These are phyloP conservation scores for Pulicaria dysenterica DNA, from an alignment of 129 eudicot genomes.

Conservation along the genomic window DNA sequence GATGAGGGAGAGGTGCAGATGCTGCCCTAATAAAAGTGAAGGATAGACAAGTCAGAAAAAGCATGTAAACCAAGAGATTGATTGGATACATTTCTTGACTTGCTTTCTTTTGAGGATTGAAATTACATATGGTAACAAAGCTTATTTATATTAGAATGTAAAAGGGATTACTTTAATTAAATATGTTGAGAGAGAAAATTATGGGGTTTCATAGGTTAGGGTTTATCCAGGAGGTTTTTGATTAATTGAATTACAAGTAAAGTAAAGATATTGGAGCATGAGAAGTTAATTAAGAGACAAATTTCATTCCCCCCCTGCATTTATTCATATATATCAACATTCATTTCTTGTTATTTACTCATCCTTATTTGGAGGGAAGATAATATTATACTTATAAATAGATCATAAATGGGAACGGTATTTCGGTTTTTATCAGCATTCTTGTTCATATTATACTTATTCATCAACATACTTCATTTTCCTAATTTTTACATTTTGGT, in stretches of 20 bases:
- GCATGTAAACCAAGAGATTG: conserved; percentile 23
- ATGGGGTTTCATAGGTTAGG: conserved; percentile 22
- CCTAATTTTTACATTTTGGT: neutral
- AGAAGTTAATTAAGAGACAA: conserved; percentile 31
- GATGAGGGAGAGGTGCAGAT: conserved; percentile 58
- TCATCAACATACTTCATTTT: too few species aligned
- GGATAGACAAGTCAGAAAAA: conserved; percentile 22
- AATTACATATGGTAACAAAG: conserved; percentile 21
- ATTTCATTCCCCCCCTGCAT: conserved; percentile 1
- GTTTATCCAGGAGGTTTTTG: conserved; percentile 32
- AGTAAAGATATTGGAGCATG: conserved; percentile 37
- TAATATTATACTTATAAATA: neutral
- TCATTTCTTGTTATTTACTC: conserved; percentile 32
- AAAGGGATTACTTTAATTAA: neutral
- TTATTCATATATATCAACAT: conserved; percentile 16
- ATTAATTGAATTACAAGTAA: conserved; percentile 36
- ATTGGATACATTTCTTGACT: conserved; percentile 28
- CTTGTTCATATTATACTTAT: too few species aligned
- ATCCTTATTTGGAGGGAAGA: conserved; percentile 10
- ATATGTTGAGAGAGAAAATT: neutral
- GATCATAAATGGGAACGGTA: neutral
- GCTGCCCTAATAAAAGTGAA: conserved; percentile 2
- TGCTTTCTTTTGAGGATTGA: conserved; percentile 4
- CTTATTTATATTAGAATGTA: conserved; percentile 28
- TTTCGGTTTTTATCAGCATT: neutral